A percentile compares a stretch with the other conserved stretches of the same genome.
These are phyloP conservation scores for Pyrenochaeta sp. DNA, from an alignment of 2,329 filamentous ascomycete species.

Conservation along the genomic window DNA sequence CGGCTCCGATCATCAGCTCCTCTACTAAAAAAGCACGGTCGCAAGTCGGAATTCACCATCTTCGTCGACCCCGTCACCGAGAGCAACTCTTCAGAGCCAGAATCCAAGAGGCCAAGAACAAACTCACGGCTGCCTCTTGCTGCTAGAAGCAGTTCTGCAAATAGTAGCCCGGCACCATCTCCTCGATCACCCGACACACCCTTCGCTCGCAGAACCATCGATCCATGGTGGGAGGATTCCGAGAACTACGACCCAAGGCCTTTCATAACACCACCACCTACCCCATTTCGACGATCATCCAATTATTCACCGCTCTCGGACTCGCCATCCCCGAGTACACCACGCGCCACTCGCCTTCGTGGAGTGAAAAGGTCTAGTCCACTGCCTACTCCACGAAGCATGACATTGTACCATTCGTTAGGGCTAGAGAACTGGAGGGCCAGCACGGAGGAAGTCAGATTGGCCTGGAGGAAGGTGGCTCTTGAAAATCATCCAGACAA, in stretches of 20 bases:
- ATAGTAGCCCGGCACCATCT: slow-evolving; percentile 24
- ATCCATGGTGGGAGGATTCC: slow-evolving; percentile 23
- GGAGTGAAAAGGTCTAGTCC: not conserved
- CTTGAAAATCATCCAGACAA: slow-evolving; percentile 33
- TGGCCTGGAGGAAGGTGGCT: slow-evolving; percentile 25
- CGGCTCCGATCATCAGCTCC: not conserved
- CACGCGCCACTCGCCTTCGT: not conserved
- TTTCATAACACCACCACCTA: slow-evolving; percentile 6
- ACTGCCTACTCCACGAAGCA: slow-evolving; percentile 14
- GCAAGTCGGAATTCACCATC: slow-evolving; percentile 19
- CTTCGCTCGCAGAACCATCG: too few species aligned
- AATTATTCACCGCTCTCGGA: not conserved
- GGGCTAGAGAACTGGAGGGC: slow-evolving; percentile 22
- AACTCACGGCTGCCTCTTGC: slow-evolving; percentile 15
- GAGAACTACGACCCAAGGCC: slow-evolving; percentile 25
- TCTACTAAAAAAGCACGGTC: slow-evolving; percentile 10
- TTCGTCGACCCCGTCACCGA: slow-evolving; percentile 16
- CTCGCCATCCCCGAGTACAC: not conserved
- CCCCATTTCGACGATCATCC: not conserved
- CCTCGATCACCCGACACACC: slow-evolving; percentile 4
- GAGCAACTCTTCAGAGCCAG: not conserved
- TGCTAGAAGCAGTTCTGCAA: slow-evolving; percentile 7
- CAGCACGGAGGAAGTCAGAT: slow-evolving; percentile 17
- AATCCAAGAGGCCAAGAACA: slow-evolving; percentile 15
- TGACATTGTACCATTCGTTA: slow-evolving; percentile 27